These are phyloP conservation scores for Acorus calamus DNA, from an alignment of 106 monocot species.

Conservation along the genomic window DNA sequence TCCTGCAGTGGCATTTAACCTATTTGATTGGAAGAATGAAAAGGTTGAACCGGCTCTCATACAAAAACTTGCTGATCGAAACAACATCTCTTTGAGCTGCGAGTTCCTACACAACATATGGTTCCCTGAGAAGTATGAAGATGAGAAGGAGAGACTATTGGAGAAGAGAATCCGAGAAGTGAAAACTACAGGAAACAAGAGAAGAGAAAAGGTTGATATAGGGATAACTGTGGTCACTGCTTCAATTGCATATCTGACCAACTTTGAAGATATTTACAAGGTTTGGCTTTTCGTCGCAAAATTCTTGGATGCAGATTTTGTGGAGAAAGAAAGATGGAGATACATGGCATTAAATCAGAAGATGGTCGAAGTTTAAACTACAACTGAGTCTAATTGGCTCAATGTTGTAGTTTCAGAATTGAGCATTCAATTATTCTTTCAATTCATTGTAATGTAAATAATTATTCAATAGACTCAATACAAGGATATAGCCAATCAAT, in stretches of 20 bases:
- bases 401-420: too few species aligned
- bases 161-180: conserved; percentile 21
- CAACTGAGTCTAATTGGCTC: too few species aligned
- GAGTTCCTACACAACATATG: conserved; percentile 52
- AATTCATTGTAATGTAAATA: too few species aligned
- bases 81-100: conserved; percentile 52
- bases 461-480: too few species aligned
- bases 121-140: conserved; percentile 47
- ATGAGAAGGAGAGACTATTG: conserved; percentile 19
- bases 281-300: conserved; percentile 77
- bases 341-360: conserved; percentile 77
- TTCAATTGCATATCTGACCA: conserved; percentile 53
- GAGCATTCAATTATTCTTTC: too few species aligned
- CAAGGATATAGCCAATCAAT: too few species aligned
- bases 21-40: conserved; percentile 86
- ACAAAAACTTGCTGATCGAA: conserved; percentile 78
- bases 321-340: conserved; percentile 91
- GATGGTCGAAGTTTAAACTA: conserved; percentile 48
- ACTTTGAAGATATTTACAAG: conserved; percentile 73
- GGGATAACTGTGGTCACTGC: conserved; percentile 60
- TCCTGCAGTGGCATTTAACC: conserved; percentile 67
- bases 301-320: conserved; percentile 83
- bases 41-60: conserved; percentile 59
- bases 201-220: conserved; percentile 13
- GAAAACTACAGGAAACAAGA: conserved; percentile 4